Conservation (phyloP, 495 filamentous ascomycete genomes). For the Podospora sp. region DNA sequence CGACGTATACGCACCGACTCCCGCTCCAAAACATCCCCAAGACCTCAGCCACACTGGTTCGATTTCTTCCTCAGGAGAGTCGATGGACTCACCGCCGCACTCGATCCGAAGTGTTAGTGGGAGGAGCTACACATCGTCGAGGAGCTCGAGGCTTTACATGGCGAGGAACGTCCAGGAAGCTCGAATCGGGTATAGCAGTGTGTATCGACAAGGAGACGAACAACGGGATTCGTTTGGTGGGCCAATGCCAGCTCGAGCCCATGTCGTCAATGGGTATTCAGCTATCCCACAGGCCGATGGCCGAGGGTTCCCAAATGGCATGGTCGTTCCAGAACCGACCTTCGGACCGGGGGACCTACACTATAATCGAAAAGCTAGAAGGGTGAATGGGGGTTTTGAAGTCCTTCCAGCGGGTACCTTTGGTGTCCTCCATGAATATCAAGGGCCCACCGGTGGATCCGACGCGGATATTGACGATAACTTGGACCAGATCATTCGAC, state of each 20-base stretch:
- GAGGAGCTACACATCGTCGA: slow-evolving; percentile 30
- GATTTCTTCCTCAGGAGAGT: slow-evolving; percentile 40
- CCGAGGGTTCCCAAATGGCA: neutral
- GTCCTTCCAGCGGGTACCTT: slow-evolving; percentile 61
- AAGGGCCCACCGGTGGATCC: slow-evolving; percentile 11
- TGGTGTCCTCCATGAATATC: slow-evolving; percentile 21
- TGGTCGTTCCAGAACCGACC: slow-evolving; percentile 29
- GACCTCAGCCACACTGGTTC: slow-evolving; percentile 36
- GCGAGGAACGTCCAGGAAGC: slow-evolving; percentile 15
- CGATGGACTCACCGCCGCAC: slow-evolving; percentile 36
- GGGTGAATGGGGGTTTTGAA: slow-evolving; percentile 65
- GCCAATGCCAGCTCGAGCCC: slow-evolving; percentile 34
- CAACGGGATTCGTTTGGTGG: slow-evolving; percentile 28
- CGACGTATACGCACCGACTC: slow-evolving; percentile 30
- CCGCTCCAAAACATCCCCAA: slow-evolving; percentile 21
- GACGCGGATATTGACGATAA: slow-evolving; percentile 23
- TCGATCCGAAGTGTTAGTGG: slow-evolving; percentile 28
- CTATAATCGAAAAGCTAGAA: slow-evolving; percentile 49
- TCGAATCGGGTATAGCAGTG: slow-evolving; percentile 20
- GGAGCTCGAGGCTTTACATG: slow-evolving; percentile 31
- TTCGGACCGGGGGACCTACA: slow-evolving; percentile 49
- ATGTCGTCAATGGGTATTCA: slow-evolving; percentile 23
- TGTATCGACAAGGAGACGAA: slow-evolving; percentile 26
- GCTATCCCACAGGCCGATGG: slow-evolving; percentile 21
- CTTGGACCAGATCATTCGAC: neutral